Percentiles rank a stretch among this genome's conserved stretches.
Conservation (phyloP, 2,329 filamentous ascomycete species). For the Polytolypa hystricis region DNA sequence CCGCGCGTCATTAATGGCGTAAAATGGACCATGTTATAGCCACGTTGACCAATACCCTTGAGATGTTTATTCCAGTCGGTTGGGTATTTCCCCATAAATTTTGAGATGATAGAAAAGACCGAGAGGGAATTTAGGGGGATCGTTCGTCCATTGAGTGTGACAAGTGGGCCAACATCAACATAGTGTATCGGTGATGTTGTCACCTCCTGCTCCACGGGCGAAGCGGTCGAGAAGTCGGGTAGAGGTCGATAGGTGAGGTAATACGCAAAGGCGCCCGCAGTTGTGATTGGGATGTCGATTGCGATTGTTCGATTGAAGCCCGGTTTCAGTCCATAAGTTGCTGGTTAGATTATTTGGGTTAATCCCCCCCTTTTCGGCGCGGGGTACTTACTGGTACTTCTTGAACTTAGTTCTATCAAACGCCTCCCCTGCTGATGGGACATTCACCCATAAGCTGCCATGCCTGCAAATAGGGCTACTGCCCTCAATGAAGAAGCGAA, state of each 20-base stretch:
- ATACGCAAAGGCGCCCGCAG: conserved; percentile 82
- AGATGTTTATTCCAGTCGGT: conserved; percentile 84
- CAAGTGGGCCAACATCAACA: conserved; percentile 78
- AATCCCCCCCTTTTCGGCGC: neutral
- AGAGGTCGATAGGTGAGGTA: conserved; percentile 87
- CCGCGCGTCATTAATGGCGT: conserved; percentile 85
- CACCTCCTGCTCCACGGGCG: conserved; percentile 35
- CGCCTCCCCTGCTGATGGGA: conserved; percentile 62
- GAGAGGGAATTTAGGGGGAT: conserved; percentile 80
- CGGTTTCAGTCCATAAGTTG: conserved; percentile 57
- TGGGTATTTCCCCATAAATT: conserved; percentile 93
- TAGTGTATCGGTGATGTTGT: conserved; percentile 72
- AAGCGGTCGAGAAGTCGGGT: conserved; percentile 55
- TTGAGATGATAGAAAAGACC: conserved; percentile 88
- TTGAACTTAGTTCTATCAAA: conserved; percentile 73
- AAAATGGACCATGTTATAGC: conserved; percentile 99
- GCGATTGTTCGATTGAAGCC: conserved; percentile 88
- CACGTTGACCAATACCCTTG: conserved; percentile 73
- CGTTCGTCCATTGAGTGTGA: conserved; percentile 61
- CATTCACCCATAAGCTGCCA: conserved; percentile 94
- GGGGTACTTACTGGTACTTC: conserved; percentile 69
- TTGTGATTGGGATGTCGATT: conserved; percentile 75
- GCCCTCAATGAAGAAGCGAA: conserved; percentile 86
- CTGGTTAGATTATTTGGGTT: conserved; percentile 1
- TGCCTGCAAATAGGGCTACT: conserved; percentile 91